Evolutionary conservation across 352 stramenopile species (phyloP).

Genomic region (Globisporangium yorkense): DNA sequence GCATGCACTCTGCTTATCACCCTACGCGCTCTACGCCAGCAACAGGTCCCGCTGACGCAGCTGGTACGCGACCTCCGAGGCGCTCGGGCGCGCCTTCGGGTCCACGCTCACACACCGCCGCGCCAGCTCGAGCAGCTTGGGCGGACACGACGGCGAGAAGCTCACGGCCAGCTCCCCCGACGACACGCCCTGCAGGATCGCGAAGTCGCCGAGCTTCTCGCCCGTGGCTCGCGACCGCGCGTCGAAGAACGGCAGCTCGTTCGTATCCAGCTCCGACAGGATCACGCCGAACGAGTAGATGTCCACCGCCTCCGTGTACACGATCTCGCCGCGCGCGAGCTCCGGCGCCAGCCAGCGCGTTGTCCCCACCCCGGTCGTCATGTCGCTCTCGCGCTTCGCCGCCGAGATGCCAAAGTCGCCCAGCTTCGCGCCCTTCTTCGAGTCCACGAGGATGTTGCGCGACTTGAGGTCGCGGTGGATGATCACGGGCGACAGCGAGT

Average conservation of each 20-base stretch:
- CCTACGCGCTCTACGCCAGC: conserved; percentile 14
- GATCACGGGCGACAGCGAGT: conserved; percentile 55
- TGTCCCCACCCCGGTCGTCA: conserved; percentile 60
- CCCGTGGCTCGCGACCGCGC: conserved; percentile 18
- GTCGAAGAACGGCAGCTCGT: conserved; percentile 57
- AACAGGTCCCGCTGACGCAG: conserved; percentile 48
- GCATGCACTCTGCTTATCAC: too few relatives aligned
- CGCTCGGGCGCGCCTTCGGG: conserved; percentile 40
- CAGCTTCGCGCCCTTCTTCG: conserved; percentile 56
- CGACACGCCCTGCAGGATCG: conserved; percentile 50
- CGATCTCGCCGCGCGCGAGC: conserved; percentile 47
- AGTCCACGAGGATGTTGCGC: conserved; percentile 63
- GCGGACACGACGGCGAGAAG: conserved; percentile 33
- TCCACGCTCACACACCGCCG: conserved; percentile 47
- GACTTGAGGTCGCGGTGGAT: conserved; percentile 73
- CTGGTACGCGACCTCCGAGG: conserved; percentile 55
- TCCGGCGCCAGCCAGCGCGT: conserved; percentile 60
- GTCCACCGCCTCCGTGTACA: conserved; percentile 62
- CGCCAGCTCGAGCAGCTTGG: conserved; percentile 39
- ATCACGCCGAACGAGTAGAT: conserved; percentile 69
- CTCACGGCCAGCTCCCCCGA: conserved; percentile 31
- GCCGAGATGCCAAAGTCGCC: conserved; percentile 64
- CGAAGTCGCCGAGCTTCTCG: conserved; percentile 50
- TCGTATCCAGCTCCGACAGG: conserved; percentile 60
- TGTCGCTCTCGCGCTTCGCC: conserved; percentile 43